Evolutionary conservation across 2,329 filamentous ascomycete genomes (phyloP), one percentile per base, ranked within the genome.

Genomic region (Exophiala sp.): DNA sequence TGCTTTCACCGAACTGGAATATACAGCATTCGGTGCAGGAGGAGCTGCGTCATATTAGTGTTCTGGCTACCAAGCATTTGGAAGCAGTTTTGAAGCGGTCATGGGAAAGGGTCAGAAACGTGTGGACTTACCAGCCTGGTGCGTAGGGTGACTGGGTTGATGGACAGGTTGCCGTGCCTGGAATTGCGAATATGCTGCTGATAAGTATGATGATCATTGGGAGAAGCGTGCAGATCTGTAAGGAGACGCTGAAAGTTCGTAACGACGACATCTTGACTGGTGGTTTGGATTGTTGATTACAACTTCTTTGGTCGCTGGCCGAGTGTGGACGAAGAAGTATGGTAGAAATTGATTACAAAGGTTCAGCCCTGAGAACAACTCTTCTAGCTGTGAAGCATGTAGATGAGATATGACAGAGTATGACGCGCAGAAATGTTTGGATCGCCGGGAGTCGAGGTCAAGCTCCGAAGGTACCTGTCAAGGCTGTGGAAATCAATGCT

Each of bases 1-100:
- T 42, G 38, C 36, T 24, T 14, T 33, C 18, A n/a, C 36, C 36
- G 49, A 46, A 32, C 8, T 49, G 20, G 34, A 52, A 46, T 39
- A 56, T 52, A 34, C 54, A 52, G 49, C 54, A 47, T 46, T 50
- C 54, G 7, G 39, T 46, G 45, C 54, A 56, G 24, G 44, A 38
- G 16, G 54, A 56, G 49, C 54, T 41, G 39, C 5, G 4, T 9
- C 14, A 18, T 40, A 3, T 40, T 2, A 29, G 24, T 29, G 7
- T 29, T 29, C 7, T 1, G 24, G 3, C 5, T 29, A 29, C 7
- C 7, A 29, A 29, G 7, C 24, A 5, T 29, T 29, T 18, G 16
- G 3, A 18, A 18, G 16, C 16, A 18, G 3, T 18, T 18, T 18
- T 18, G 16, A 18, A 18, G 2, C 16, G 16, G 16, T 18, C 16